Conservation (phyloP, 495 filamentous ascomycete species). For the Sporormia fimetaria region DNA sequence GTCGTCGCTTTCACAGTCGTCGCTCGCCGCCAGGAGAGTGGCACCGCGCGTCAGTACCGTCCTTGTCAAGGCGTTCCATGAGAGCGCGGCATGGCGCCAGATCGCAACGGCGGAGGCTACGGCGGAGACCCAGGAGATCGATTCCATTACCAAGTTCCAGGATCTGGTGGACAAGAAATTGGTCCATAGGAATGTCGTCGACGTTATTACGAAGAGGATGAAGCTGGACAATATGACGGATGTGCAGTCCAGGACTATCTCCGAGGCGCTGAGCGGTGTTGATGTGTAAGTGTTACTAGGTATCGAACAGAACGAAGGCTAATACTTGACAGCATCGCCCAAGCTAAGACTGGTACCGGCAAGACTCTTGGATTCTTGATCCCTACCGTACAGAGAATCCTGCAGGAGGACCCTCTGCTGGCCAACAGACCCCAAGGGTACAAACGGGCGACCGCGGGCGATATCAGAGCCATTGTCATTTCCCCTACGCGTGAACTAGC, state of each 20-base stretch:
- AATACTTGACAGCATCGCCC: slow-evolving; percentile 30
- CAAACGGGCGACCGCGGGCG: slow-evolving; percentile 39
- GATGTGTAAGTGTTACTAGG: slow-evolving; percentile 59
- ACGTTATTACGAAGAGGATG: slow-evolving; percentile 63
- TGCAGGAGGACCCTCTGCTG: slow-evolving; percentile 48
- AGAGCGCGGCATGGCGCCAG: slow-evolving; percentile 19
- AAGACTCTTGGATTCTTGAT: slow-evolving; percentile 38
- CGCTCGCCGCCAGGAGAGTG: slow-evolving; percentile 6
- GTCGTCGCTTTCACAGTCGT: background rate
- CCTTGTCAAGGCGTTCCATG: slow-evolving; percentile 18
- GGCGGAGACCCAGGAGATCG: background rate
- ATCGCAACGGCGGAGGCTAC: slow-evolving; percentile 7
- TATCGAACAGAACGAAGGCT: slow-evolving; percentile 4
- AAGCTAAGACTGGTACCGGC: slow-evolving; percentile 39
- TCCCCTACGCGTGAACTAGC: slow-evolving; percentile 93
- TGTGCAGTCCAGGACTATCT: slow-evolving; percentile 78
- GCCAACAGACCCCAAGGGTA: slow-evolving; percentile 26
- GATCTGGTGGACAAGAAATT: slow-evolving; percentile 52
- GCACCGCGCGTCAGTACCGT: slow-evolving; percentile 4
- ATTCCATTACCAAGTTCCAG: slow-evolving; percentile 51
- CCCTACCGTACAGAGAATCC: slow-evolving; percentile 42
- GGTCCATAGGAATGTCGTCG: slow-evolving; percentile 53
- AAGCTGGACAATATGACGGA: slow-evolving; percentile 76
- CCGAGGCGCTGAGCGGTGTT: slow-evolving; percentile 57
- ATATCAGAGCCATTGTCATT: slow-evolving; percentile 82